A percentile compares a stretch with the other conserved stretches of the same genome.
These are phyloP conservation scores for Acacia pycnantha DNA, from an alignment of 331 rosid genomes.

Conservation along the genomic window DNA sequence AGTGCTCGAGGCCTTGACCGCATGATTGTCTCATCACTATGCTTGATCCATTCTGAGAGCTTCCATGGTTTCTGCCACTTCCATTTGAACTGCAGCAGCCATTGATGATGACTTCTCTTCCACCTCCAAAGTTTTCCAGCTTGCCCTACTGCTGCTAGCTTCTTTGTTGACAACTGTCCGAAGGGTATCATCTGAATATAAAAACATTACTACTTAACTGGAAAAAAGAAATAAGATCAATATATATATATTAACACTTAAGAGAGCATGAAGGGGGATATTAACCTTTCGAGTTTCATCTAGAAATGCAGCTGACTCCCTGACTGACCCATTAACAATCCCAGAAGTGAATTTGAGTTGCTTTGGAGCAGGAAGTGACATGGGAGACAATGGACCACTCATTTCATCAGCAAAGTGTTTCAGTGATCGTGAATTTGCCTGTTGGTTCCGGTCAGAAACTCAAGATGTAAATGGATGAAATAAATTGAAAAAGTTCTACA, in stretches of 20 bases:
- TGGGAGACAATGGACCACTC: constrained; percentile 66
- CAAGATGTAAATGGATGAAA: neutral
- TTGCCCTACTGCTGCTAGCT: constrained; percentile 68
- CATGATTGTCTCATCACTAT: constrained; percentile 81
- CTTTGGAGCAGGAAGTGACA: constrained; percentile 76
- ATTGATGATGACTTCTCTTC: constrained; percentile 95
- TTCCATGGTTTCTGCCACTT: constrained; percentile 95
- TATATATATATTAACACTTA: neutral
- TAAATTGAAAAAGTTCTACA: neutral
- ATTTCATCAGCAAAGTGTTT: constrained; percentile 74
- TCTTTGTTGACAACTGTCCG: constrained; percentile 72
- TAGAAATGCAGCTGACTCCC: constrained; percentile 45
- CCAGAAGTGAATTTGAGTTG: constrained; percentile 87
- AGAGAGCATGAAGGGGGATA: constrained; percentile 7
- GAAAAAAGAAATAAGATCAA: neutral
- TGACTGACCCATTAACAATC: constrained; percentile 57
- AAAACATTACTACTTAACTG: constrained; percentile 28
- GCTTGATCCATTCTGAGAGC: constrained; percentile 93
- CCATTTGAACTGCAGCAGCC: constrained; percentile 90
- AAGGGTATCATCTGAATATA: constrained; percentile 67
- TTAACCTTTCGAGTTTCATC: constrained; percentile 60
- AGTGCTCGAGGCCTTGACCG: constrained; percentile 62
- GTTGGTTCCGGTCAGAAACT: constrained; percentile 33
- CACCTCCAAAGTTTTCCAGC: constrained; percentile 83
- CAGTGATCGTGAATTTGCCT: constrained; percentile 57